Conservation (phyloP, 2,329 filamentous ascomycete species). For the Ophiostoma novo-ulmi region DNA sequence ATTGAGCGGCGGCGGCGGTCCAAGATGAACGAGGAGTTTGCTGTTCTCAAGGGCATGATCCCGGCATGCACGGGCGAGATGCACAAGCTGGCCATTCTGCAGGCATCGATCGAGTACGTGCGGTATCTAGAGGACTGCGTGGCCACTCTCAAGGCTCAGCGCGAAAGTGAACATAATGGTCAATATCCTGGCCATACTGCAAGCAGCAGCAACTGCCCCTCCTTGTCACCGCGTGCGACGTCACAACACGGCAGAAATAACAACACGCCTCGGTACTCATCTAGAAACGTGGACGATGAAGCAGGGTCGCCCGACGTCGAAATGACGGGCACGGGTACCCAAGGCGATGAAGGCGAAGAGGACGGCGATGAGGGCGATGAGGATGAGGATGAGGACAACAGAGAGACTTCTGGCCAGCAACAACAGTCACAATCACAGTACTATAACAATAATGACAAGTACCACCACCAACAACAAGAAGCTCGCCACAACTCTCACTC, state of each 20-base stretch:
- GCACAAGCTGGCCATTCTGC: constrained; percentile 94
- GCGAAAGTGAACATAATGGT: constrained; percentile 34
- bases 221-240: constrained; percentile 28
- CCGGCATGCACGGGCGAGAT: constrained; percentile 95
- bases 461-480: constrained; percentile 27
- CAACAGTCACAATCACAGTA: background rate
- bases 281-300: constrained; percentile 33
- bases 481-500: constrained; percentile 51
- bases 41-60: constrained; percentile 87
- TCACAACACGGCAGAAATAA: constrained; percentile 25
- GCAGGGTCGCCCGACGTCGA: constrained; percentile 49
- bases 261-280: constrained; percentile 29
- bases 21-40: constrained; percentile 99
- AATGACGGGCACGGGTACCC: constrained; percentile 48
- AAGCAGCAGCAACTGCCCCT: constrained; percentile 20
- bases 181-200: background rate
- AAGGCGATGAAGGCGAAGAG: background rate
- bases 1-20: constrained; percentile 85
- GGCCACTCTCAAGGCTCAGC: constrained; percentile 64
- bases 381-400: constrained; percentile 10
- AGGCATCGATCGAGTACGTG: constrained; percentile 96
- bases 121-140: constrained; percentile 90
- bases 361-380: constrained; percentile 16
- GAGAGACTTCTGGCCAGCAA: background rate
- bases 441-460: background rate